Conservation (phyloP, 805 yeast genomes). For the Blastobotrys mokoenaii region DNA sequence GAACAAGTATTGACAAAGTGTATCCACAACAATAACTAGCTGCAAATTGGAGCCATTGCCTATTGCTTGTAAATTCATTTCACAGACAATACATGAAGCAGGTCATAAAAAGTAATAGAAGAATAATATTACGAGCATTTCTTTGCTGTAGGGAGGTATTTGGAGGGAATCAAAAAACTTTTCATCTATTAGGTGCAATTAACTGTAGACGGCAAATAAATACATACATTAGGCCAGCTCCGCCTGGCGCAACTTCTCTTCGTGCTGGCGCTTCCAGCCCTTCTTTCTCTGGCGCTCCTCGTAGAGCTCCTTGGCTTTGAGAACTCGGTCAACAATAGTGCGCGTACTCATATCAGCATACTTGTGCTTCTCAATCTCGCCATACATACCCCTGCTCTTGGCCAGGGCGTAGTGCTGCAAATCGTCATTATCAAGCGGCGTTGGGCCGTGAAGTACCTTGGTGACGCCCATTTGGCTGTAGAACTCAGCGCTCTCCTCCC, state of each 20-base stretch:
- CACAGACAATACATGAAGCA: too few relatives aligned
- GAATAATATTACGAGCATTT: too few relatives aligned
- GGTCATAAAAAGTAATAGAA: too few relatives aligned
- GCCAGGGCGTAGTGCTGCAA: constrained; percentile 34
- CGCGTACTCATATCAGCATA: constrained; percentile 59
- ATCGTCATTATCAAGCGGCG: constrained; percentile 39
- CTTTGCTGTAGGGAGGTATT: too few relatives aligned
- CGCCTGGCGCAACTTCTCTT: constrained; percentile 21
- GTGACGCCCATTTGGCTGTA: constrained; percentile 31
- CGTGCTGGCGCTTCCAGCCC: constrained; percentile 66
- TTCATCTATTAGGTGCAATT: too few relatives aligned
- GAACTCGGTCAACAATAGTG: constrained; percentile 68
- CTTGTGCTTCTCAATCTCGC: constrained; percentile 43
- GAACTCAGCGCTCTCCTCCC: constrained; percentile 36
- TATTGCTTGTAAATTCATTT: too few relatives aligned
- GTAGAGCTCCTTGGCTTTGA: constrained; percentile 57
- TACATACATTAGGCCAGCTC: too few relatives aligned
- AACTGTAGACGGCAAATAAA: too few relatives aligned
- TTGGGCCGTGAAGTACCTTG: constrained; percentile 53
- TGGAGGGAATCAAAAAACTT: too few relatives aligned
- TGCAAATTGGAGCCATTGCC: too few relatives aligned
- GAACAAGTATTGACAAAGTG: too few relatives aligned
- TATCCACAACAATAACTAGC: too few relatives aligned
- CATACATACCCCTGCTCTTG: constrained; percentile 30
- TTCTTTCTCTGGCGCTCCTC: constrained; percentile 82